Percentiles rank a stretch among this genome's conserved stretches.
Conservation (phyloP, 2,329 filamentous ascomycete species). For the Exophiala sp. region DNA sequence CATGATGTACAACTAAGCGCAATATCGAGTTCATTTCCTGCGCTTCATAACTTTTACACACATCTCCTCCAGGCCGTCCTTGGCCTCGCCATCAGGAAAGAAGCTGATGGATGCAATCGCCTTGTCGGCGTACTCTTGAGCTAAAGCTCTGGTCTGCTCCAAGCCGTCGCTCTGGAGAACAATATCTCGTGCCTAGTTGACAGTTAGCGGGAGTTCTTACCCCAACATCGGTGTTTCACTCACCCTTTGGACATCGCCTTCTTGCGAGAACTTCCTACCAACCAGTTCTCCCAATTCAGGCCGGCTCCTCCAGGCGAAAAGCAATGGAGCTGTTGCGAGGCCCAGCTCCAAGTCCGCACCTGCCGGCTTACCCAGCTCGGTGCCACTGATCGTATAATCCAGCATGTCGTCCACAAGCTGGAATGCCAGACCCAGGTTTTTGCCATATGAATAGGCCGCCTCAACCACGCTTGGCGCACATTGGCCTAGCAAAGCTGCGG, state of each 20-base stretch:
- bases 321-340: conserved; percentile 82
- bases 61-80: conserved; percentile 86
- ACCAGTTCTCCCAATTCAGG: conserved; percentile 80
- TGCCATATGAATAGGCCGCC: conserved; percentile 84
- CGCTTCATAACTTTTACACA: conserved; percentile 85
- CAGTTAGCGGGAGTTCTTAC: conserved; percentile 17
- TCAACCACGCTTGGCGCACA: conserved; percentile 74
- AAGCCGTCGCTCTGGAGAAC: conserved; percentile 80
- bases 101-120: conserved; percentile 74
- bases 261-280: conserved; percentile 76
- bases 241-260: conserved; percentile 81
- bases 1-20: not conserved
- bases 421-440: conserved; percentile 89
- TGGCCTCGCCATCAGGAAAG: conserved; percentile 93
- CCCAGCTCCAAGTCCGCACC: conserved; percentile 91
- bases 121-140: conserved; percentile 83
- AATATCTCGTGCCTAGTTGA: conserved; percentile 69
- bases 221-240: conserved; percentile 35
- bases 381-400: conserved; percentile 82
- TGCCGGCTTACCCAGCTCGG: conserved; percentile 87
- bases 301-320: conserved; percentile 93
- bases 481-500: conserved; percentile 77
- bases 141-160: conserved; percentile 83
- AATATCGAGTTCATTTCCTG: conserved; percentile 57
- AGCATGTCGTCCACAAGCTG: conserved; percentile 97